phyloP scores from a whole-genome alignment of 2,329 filamentous ascomycete species.

The Cytospora schulzeri region DNA sequence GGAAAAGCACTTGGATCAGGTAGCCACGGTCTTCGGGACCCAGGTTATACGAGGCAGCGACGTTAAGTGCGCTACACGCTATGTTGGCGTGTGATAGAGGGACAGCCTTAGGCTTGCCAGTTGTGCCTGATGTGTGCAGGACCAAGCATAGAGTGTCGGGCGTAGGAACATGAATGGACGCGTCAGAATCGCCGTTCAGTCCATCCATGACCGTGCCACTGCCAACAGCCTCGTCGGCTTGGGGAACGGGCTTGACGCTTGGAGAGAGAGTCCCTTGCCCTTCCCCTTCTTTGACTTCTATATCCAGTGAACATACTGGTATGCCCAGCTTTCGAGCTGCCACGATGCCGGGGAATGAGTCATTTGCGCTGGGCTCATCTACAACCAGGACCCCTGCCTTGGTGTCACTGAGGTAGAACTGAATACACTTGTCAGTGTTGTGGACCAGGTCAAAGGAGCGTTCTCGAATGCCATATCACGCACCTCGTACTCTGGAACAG shows the following conservation, averaged over 20 bases:
- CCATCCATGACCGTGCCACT: slow-evolving; percentile 25
- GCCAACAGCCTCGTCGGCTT: neutral
- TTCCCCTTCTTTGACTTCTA: slow-evolving; percentile 42
- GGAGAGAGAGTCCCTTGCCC: slow-evolving; percentile 35
- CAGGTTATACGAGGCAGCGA: neutral
- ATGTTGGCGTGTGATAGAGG: slow-evolving; percentile 17
- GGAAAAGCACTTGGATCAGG: slow-evolving; percentile 63
- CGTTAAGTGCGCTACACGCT: neutral
- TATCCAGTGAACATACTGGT: slow-evolving; percentile 75
- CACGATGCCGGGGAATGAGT: slow-evolving; percentile 70
- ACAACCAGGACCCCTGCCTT: slow-evolving; percentile 78
- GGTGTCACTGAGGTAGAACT: slow-evolving; percentile 85
- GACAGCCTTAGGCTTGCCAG: slow-evolving; percentile 15
- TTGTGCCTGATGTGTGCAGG: slow-evolving; percentile 18
- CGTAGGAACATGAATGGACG: slow-evolving; percentile 49
- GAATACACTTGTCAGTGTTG: neutral
- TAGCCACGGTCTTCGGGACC: slow-evolving; percentile 50
- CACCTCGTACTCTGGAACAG: slow-evolving; percentile 80
- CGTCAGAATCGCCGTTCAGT: slow-evolving; percentile 66
- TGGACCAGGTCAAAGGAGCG: neutral
- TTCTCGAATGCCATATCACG: neutral
- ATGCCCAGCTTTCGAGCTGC: slow-evolving; percentile 83
- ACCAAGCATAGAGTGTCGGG: slow-evolving; percentile 1
- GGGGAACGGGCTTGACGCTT: neutral
- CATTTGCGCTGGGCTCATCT: slow-evolving; percentile 67